These are phyloP conservation scores for Puya raimondii DNA, from an alignment of 176 grass and related monocot species.

Conservation along the genomic window DNA sequence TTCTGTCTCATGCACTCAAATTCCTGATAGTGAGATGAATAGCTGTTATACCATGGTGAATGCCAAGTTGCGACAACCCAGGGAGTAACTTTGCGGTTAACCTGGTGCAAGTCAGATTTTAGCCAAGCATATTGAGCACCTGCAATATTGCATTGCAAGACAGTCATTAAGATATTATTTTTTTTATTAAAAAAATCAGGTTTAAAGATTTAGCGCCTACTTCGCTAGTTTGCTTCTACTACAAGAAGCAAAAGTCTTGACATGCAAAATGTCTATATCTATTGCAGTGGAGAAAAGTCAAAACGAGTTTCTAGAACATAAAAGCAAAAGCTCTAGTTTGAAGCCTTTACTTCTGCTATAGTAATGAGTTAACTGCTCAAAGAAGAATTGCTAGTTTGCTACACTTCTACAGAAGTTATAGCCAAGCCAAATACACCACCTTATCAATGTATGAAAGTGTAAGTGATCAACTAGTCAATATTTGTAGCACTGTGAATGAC, in stretches of 20 bases:
- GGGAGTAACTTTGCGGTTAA: constrained; percentile 60
- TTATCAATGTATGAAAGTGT: neutral
- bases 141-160: constrained; percentile 8
- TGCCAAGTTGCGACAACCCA: constrained; percentile 86
- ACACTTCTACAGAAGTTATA: no score
- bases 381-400: neutral
- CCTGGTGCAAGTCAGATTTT: constrained; percentile 41
- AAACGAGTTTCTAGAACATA: neutral
- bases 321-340: neutral
- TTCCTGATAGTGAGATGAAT: constrained; percentile 83
- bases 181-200: neutral
- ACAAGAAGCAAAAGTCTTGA: no score
- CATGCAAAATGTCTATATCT: no score
- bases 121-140: constrained; percentile 80
- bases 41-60: constrained; percentile 93
- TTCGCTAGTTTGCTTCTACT: no score
- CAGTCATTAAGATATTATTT: neutral
- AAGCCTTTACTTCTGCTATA: no score
- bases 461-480: neutral
- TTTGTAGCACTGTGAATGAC: neutral
- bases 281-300: no score
- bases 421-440: no score
- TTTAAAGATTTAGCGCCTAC: neutral
- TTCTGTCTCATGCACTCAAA: constrained; percentile 91
- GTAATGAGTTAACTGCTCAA: neutral